A percentile compares a stretch with the other conserved stretches of the same genome.
Conservation (phyloP, 495 filamentous ascomycete species). For the Aeminium ludgeri region DNA sequence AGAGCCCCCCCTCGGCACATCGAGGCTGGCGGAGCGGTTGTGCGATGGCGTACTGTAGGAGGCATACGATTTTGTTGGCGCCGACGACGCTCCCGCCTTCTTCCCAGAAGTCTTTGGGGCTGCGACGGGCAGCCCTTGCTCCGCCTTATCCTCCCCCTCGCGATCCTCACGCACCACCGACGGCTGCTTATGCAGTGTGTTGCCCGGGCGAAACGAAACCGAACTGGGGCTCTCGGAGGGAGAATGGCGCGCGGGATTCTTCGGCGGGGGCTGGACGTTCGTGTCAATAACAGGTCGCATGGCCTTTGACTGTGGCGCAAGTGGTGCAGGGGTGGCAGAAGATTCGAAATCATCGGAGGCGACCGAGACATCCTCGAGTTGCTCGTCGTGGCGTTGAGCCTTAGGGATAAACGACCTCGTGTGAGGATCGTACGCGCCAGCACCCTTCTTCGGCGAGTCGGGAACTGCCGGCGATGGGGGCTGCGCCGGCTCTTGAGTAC, state of each 20-base stretch:
- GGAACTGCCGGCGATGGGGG: constrained; percentile 1
- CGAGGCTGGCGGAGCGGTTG: constrained; percentile 10
- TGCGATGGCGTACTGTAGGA: neutral
- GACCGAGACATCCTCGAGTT: too few species aligned
- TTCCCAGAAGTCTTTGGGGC: neutral
- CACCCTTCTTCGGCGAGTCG: neutral
- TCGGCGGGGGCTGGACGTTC: constrained; percentile 22
- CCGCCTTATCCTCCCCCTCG: constrained; percentile 30
- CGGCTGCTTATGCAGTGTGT: constrained; percentile 32
- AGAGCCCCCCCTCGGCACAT: constrained; percentile 5
- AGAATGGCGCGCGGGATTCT: constrained; percentile 9
- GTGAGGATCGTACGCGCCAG: constrained; percentile 34
- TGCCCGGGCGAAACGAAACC: neutral
- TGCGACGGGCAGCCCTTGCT: neutral
- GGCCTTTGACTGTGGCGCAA: constrained; percentile 33
- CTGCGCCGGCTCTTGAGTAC: too few species aligned
- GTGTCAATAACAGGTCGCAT: constrained; percentile 29
- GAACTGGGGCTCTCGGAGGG: constrained; percentile 2
- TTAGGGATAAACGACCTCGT: constrained; percentile 37
- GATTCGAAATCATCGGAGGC: neutral
- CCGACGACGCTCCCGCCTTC: constrained; percentile 1
- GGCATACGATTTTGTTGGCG: constrained; percentile 7
- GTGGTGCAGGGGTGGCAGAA: constrained; percentile 28
- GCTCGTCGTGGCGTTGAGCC: constrained; percentile 17
- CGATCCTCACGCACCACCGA: constrained; percentile 46